Evolutionary conservation across 225 moss, liverwort and hornwort genomes (phyloP).

Genomic region (Sphagnum tenellum): DNA sequence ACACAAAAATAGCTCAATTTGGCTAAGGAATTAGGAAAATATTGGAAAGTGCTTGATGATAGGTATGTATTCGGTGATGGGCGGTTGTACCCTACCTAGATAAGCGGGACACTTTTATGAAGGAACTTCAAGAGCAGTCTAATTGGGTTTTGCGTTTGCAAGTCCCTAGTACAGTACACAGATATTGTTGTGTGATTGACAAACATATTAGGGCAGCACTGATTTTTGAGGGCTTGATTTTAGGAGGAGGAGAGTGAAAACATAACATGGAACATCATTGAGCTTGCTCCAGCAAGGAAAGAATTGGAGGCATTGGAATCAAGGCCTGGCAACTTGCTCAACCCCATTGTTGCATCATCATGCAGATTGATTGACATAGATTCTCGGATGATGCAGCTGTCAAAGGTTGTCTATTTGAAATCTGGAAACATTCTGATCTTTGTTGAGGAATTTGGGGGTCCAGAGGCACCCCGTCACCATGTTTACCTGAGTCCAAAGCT

Average conservation of each 20-base stretch:
- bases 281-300: slow-evolving; percentile 23
- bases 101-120: too few species aligned
- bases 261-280: slow-evolving; percentile 17
- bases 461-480: background rate
- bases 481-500: slow-evolving; percentile 27
- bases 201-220: too few species aligned
- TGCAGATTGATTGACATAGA: slow-evolving; percentile 23
- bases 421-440: slow-evolving; percentile 25
- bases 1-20: too few species aligned
- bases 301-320: slow-evolving; percentile 14
- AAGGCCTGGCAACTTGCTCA: background rate
- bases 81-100: too few species aligned
- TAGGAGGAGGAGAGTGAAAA: slow-evolving; percentile 15
- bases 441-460: slow-evolving; percentile 4
- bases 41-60: too few species aligned
- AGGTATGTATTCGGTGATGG: too few species aligned
- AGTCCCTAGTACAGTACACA: too few species aligned
- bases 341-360: slow-evolving; percentile 8
- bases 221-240: too few species aligned
- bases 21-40: too few species aligned
- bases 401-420: slow-evolving; percentile 11
- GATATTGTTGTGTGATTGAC: too few species aligned
- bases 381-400: slow-evolving; percentile 8
- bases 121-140: too few species aligned
- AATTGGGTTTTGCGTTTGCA: too few species aligned